Base-by-base conservation (phyloP, 306 rosid genomes). In the Amphicarpaea edgeworthii region DNA sequence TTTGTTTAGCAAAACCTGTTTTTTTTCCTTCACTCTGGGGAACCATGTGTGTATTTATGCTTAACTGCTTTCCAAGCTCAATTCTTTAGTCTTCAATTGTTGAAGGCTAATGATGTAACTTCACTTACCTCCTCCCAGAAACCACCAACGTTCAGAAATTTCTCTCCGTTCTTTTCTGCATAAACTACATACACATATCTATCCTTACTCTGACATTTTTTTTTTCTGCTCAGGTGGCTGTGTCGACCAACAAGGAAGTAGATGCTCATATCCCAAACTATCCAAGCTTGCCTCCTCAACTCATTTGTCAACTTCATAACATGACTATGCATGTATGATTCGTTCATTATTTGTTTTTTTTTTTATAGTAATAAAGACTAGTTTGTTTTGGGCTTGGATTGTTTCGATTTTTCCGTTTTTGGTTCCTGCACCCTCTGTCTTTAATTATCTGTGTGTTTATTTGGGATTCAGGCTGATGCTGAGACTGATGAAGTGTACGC, bases 271-370 rank as follows among this genome's bases (percentile, higher is more conserved):
- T 91, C 38, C 98, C 98, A 5, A 94, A 89, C 87, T 88, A 90
- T 80, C 97, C 97, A 15, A 91, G 94, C 89, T 90, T 94, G 77
- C 93, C 97, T 58, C 98, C 98, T 16, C 98, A 94, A 59, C 98
- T 94, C 66, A 72, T 91, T 54, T 94, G 98, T 83, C 98, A 94
- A 82, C 98, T 94, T 79, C 98, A 94, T 86, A 94, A 91, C 73
- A 79, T 94, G 86, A 94, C 97, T 37, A 94, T 94, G 98, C 98
- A 94, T 77, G 98, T 94, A 88, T 73, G 93, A 38, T 72, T 75
- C 73, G 70, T 51, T 76, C 61, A 26, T 16, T 8, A 19, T 7
- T 15, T 28, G n/a, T n/a, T 28, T 28, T 28, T 28, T 51, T 51
- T 30, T 30, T 46, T 54, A 0, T 49, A 32, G 14, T 46, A 43